Base-by-base conservation (phyloP, 2,329 filamentous ascomycete genomes). In the Zasmidium cellare region DNA sequence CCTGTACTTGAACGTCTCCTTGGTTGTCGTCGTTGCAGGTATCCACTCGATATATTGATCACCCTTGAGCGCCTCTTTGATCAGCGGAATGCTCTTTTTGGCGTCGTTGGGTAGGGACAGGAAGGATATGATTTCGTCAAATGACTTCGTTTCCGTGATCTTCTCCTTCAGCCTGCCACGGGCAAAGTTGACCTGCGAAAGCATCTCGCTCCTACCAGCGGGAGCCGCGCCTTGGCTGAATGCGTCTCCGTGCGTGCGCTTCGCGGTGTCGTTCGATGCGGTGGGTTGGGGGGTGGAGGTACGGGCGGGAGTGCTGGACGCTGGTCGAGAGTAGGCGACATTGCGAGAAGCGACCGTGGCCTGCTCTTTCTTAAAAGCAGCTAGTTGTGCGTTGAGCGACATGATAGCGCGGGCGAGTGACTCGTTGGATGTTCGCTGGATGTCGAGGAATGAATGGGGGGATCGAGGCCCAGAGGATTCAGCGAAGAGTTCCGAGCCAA, bases 151-250 rank as follows among this genome's bases (percentile, higher is more conserved):
- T 60, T 86, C 78, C 58, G 84, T 84, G 45, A 59, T 60, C 71
- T 88, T 87, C 71, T 87, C 87, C 63, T 85, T 85, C 76, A 96
- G 85, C 72, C 91, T 90, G 62, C 92, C 86, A 72, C 96, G 87
- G 19, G 91, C 91, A 76, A 92, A 96, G 57, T 89, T 85, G 72
- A 97, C 87, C 74, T 96, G 90, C 12, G 92, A 96, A 79, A 91
- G 87, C 73, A 94, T 86, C 74, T 93, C 88, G 59, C 62, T 18
- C 53, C 53, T 9, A 9, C 7, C 35, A n/a, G 11, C 7, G 35
- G 35, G 3, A 16, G 16, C 46, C 51, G 55, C 12, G 55, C 44
- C 20, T 31, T 52, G 24, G 31, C n/a, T 12, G 50, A 68, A 68
- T 44, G 67, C 63, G 12, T 63, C 59, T 19, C 67, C 67, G 47